These are phyloP conservation scores for Camellia lanceoleosa DNA, from an alignment of 148 eudicot species.

Conservation along the genomic window DNA sequence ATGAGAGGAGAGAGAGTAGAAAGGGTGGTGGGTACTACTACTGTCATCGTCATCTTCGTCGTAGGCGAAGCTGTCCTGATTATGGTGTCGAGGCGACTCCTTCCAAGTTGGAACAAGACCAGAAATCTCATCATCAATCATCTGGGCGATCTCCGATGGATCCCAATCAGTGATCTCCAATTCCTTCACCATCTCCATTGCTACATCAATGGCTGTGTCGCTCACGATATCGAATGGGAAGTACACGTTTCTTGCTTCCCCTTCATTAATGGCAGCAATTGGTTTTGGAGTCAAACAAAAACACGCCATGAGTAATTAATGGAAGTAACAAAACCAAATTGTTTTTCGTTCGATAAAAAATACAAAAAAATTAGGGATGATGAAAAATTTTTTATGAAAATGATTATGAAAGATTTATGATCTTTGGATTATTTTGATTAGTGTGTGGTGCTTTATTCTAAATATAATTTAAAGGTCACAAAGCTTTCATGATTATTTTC, in stretches of 20 bases:
- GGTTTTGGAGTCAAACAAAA: neutral
- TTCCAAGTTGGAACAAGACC: constrained; percentile 58
- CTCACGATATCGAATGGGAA: constrained; percentile 58
- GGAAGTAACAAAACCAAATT: too few species aligned
- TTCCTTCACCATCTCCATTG: constrained; percentile 80
- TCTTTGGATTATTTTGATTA: too few species aligned
- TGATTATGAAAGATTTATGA: too few species aligned
- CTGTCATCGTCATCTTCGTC: constrained; percentile 48
- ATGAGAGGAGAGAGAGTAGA: constrained; percentile 26
- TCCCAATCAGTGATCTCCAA: constrained; percentile 70
- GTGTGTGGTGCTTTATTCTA: too few species aligned
- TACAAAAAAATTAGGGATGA: too few species aligned
- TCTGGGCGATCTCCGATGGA: constrained; percentile 59
- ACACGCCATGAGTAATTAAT: too few species aligned
- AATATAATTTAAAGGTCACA: too few species aligned
- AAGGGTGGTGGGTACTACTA: constrained; percentile 32
- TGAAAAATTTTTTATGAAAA: too few species aligned
- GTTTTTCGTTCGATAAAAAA: too few species aligned
- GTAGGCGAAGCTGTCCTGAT: constrained; percentile 44
- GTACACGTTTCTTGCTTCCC: constrained; percentile 48
- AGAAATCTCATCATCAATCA: constrained; percentile 65
- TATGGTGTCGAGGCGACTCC: constrained; percentile 25
- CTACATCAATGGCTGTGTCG: constrained; percentile 69
- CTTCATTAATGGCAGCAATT: constrained; percentile 20
- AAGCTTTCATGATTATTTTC: too few species aligned